Percentiles rank a stretch among this genome's conserved stretches.
These are phyloP conservation scores for Stagonosporopsis vannaccii DNA, from an alignment of 2,329 filamentous ascomycete species.

Conservation along the genomic window DNA sequence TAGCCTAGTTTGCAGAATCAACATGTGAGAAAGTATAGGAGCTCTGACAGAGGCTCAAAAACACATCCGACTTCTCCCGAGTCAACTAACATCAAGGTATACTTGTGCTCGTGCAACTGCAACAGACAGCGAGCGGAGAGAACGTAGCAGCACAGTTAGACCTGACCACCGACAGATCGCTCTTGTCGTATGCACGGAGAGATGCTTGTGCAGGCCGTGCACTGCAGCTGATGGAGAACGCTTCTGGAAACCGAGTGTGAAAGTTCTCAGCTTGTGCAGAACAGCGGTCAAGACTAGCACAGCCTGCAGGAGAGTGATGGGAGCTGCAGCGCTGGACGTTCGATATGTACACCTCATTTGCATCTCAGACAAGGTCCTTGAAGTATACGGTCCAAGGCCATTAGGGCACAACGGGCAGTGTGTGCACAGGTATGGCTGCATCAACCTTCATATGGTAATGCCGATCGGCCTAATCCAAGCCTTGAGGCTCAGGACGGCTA, in stretches of 20 bases:
- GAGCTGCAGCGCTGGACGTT: background rate
- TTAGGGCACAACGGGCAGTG: too few species aligned
- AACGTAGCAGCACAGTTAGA: background rate
- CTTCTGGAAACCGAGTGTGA: conserved; percentile 4
- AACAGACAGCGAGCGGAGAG: too few species aligned
- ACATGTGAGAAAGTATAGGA: background rate
- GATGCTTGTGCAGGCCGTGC: conserved; percentile 1
- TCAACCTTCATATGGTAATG: background rate
- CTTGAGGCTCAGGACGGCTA: background rate
- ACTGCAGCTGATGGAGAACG: conserved; percentile 2
- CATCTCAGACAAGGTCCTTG: background rate
- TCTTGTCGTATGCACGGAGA: background rate
- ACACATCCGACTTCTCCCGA: conserved; percentile 6
- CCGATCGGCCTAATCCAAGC: background rate
- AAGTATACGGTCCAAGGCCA: too few species aligned
- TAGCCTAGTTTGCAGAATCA: background rate
- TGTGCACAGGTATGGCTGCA: background rate
- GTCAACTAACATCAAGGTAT: background rate
- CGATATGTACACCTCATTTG: background rate
- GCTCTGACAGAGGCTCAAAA: background rate
- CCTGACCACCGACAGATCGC: background rate
- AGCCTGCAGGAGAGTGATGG: background rate
- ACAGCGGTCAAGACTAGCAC: conserved; percentile 14
- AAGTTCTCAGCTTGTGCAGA: conserved; percentile 10
- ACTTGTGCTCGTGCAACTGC: background rate